phyloP scores from a whole-genome alignment of 176 grass and related monocot species.

The Leersia perrieri region DNA sequence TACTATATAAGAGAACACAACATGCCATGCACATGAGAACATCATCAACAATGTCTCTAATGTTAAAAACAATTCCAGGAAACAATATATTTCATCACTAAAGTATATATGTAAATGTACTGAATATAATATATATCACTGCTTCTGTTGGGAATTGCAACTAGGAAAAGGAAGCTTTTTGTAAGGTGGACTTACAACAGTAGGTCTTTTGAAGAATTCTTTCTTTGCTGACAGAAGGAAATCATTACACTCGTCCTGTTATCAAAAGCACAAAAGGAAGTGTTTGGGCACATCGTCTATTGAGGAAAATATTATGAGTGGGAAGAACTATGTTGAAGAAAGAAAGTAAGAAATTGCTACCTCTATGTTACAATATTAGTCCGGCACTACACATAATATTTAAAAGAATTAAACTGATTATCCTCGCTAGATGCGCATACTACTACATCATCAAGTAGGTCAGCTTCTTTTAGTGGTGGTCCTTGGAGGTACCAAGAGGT shows the following conservation, averaged over 20 bases:
- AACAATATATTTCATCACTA: neutral
- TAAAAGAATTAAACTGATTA: neutral
- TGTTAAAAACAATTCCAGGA: neutral
- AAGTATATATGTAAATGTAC: neutral
- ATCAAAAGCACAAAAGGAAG: constrained; percentile 29
- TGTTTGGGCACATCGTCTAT: constrained; percentile 17
- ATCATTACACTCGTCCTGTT: constrained; percentile 73
- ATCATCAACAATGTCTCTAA: neutral
- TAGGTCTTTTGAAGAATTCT: constrained; percentile 57
- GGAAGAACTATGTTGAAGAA: neutral
- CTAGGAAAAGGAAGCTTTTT: neutral
- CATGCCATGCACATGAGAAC: neutral
- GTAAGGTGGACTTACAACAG: constrained; percentile 59
- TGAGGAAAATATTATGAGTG: neutral
- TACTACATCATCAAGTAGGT: neutral
- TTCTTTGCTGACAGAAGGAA: constrained; percentile 56
- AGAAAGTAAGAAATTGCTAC: neutral
- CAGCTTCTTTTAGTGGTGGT: neutral
- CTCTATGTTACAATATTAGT: neutral
- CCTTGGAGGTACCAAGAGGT: neutral
- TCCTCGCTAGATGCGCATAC: neutral
- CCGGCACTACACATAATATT: neutral
- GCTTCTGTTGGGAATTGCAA: neutral
- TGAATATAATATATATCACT: neutral
- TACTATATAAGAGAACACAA: neutral